Percentiles rank a stretch among this genome's conserved stretches.
These are phyloP conservation scores for Lagerstroemia speciosa DNA, from an alignment of 345 rosid species.

Conservation along the genomic window DNA sequence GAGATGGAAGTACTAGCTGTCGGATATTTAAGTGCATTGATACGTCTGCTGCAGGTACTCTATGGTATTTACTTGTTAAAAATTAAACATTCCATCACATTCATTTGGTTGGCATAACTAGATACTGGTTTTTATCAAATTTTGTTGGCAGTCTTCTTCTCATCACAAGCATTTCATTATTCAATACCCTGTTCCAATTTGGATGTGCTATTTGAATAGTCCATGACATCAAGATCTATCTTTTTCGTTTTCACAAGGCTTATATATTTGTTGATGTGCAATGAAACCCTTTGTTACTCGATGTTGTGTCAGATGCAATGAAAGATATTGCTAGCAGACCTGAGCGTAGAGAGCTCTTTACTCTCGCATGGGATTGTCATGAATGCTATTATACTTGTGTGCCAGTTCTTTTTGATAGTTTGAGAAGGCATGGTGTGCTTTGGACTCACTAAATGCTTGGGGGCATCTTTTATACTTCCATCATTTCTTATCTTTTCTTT, in stretches of 20 bases:
- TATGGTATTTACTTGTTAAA: background rate
- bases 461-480: background rate
- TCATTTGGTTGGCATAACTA: background rate
- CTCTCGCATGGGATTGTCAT: background rate
- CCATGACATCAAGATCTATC: background rate
- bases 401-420: background rate
- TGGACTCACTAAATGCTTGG: background rate
- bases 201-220: background rate
- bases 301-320: background rate
- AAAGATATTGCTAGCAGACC: background rate
- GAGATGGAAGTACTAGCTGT: slow-evolving; percentile 38
- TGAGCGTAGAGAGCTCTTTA: background rate
- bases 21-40: slow-evolving; percentile 56
- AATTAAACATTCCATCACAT: background rate
- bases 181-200: background rate
- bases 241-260: background rate
- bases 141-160: background rate
- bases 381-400: background rate
- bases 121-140: background rate
- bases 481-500: background rate
- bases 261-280: background rate
- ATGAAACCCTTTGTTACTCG: background rate
- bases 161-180: background rate
- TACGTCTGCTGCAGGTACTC: slow-evolving; percentile 59
- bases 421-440: background rate